phyloP scores from a whole-genome alignment of 2,329 filamentous ascomycete genomes.

The Ramichloridium luteum region DNA sequence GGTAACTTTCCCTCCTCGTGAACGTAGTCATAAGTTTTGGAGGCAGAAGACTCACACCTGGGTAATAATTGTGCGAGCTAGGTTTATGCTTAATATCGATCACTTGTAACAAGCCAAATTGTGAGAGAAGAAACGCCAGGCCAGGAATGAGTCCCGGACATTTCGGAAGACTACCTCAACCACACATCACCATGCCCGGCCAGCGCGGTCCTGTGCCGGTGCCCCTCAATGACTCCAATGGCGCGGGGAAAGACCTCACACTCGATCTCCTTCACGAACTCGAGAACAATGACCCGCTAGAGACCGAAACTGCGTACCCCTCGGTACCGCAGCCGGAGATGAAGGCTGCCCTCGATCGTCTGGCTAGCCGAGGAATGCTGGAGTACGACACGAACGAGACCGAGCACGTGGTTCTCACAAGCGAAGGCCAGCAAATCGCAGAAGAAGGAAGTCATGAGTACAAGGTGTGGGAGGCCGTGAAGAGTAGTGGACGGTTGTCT shows the following conservation, averaged over 20 bases:
- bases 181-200: slow-evolving; percentile 9
- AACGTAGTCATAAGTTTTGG: too few species aligned
- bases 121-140: too few species aligned
- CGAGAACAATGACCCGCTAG: slow-evolving; percentile 26
- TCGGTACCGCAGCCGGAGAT: slow-evolving; percentile 37
- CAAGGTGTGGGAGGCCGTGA: slow-evolving; percentile 39
- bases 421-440: slow-evolving; percentile 65
- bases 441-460: slow-evolving; percentile 39
- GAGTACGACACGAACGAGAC: slow-evolving; percentile 70
- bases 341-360: slow-evolving; percentile 79
- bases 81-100: too few species aligned
- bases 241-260: slow-evolving; percentile 42
- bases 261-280: slow-evolving; percentile 70
- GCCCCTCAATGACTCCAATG: slow-evolving; percentile 22
- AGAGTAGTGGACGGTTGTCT: slow-evolving; percentile 31
- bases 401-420: slow-evolving; percentile 64
- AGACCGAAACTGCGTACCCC: slow-evolving; percentile 23
- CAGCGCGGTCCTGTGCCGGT: slow-evolving; percentile 37
- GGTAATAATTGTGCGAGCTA: too few species aligned
- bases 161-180: background rate
- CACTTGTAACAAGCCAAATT: too few species aligned
- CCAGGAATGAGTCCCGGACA: too few species aligned
- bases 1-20: too few species aligned
- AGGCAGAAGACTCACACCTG: too few species aligned
- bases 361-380: slow-evolving; percentile 76